Base-by-base conservation (phyloP, 306 rosid genomes). In the Begonia loranthoides region DNA sequence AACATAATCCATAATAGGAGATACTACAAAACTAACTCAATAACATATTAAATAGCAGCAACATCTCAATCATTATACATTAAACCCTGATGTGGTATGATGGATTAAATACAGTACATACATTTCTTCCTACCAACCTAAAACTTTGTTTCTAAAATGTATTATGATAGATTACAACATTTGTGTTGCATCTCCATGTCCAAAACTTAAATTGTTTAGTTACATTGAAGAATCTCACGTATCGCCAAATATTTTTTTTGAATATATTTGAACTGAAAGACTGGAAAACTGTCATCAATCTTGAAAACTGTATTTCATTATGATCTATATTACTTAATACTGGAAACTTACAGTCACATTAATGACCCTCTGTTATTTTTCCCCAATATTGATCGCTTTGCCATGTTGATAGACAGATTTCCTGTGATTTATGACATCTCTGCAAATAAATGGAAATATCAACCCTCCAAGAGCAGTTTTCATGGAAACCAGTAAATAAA, bases 381-480 rank as follows among this genome's bases (percentile, higher is more conserved):
- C 79, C 22, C 60, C 72, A 49, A 51, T 53, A 63, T 56, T 72
- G 51, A 16, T 57, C 41, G 81, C 89, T 53, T 50, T 73, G 52
- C 84, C 71, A 45, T 63, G 74, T 41, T 64, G 82, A 67, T 68
- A 55, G 3, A 60, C 70, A 2, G 70, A 49, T 17, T 82, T 81
- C 67, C 73, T 40, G 54, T 61, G 77, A 66, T 55, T 73, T 17
- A 74, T 63, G 69, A 82, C 74, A 62, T 78, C 81, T 67, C 95
- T 90, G 87, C 82, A 73, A 59, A 73, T 9, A 51, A 52, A 63
- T 15, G 57, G 12, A 47, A 24, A 33, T 13, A 13, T 43, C 47
- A 43, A 55, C 9, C 49, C n/a, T 17, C 38, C 41, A 0, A 10
- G 33, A 22, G 28, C 28, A 22, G 28, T 4, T 22, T 22, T 22